phyloP scores from a whole-genome alignment of 2,329 filamentous ascomycete genomes.

The Alternaria consortialis region DNA sequence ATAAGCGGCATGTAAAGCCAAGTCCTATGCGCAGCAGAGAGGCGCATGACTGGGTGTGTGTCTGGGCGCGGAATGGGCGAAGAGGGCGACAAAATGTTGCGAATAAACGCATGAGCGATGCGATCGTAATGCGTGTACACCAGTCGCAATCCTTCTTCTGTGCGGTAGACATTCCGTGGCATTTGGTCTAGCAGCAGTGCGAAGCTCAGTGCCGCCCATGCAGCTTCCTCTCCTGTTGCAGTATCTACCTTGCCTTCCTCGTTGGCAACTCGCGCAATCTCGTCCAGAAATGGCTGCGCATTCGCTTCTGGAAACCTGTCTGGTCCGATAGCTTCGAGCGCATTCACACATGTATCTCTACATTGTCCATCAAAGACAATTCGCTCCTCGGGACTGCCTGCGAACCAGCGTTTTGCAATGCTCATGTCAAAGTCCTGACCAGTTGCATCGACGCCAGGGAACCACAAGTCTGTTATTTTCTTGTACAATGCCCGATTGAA shows the following conservation, averaged over 20 bases:
- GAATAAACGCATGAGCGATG: constrained; percentile 59
- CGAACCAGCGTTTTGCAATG: constrained; percentile 51
- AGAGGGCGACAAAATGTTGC: constrained; percentile 44
- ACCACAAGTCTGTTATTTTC: constrained; percentile 51
- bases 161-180: constrained; percentile 68
- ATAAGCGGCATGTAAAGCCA: constrained; percentile 70
- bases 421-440: constrained; percentile 35
- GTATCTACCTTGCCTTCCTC: constrained; percentile 16
- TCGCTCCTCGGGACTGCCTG: constrained; percentile 44
- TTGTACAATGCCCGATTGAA: constrained; percentile 54
- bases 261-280: constrained; percentile 36
- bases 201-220: constrained; percentile 58
- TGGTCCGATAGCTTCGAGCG: constrained; percentile 52
- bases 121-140: constrained; percentile 67
- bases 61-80: constrained; percentile 37
- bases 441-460: constrained; percentile 41
- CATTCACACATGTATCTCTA: constrained; percentile 42
- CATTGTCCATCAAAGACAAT: constrained; percentile 51
- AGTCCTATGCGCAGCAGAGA: constrained; percentile 52
- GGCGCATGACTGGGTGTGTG: constrained; percentile 39
- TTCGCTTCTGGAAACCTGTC: constrained; percentile 40
- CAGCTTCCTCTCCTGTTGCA: constrained; percentile 35
- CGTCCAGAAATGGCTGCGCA: constrained; percentile 50
- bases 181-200: constrained; percentile 70
- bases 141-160: constrained; percentile 51